Evolutionary conservation across 192 early-diverging fungal genomes (phyloP), one percentile per base, ranked within the genome.

Genomic region (Coemansia sp.): DNA sequence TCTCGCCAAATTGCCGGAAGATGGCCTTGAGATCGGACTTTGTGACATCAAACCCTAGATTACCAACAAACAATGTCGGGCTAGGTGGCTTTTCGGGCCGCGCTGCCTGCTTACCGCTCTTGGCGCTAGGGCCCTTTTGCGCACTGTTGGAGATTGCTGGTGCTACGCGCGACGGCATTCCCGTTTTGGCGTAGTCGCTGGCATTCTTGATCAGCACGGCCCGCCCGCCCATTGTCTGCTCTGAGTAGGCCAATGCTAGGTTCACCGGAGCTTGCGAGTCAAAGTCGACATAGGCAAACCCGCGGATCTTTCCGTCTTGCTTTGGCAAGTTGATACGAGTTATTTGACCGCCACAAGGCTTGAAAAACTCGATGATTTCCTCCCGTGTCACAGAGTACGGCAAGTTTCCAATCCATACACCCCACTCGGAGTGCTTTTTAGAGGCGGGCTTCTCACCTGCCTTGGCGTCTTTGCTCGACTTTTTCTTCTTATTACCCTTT

Each of bases 261-360:
- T 39, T 63, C 56, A 86, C 71, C 21, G 85, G 75, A 21, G 84
- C 85, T 13, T 73, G 63, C 14, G 83, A 62, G 35, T 83, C 71
- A 66, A 91, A 91, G 59, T 90, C 88, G 1, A 91, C 85, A 62
- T 90, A 90, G 20, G 88, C 90, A 70, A 90, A 91, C 5, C 90
- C 87, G 43, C 73, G 73, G 48, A 76, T 71, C 39, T 77, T 79
- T 62, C 65, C 66, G 39, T 66, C 62, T 14, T 63, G 69, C 35
- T 77, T 77, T 10, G 80, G 80, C 56, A 82, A 37, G 36, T 82
- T 73, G 21, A 82, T 56, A 23, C 80, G 66, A 2, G 71, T 82
- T 26, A 82, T 70, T 14, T 46, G 39, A 14, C 77, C 77, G 4
- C 69, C 60, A 59, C 73, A 73, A n/a, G 68, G 57, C 56, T 74